Percentiles rank a stretch among this genome's conserved stretches.
These are phyloP conservation scores for Purshia tridentata DNA, from an alignment of 306 rosid species.

Conservation along the genomic window DNA sequence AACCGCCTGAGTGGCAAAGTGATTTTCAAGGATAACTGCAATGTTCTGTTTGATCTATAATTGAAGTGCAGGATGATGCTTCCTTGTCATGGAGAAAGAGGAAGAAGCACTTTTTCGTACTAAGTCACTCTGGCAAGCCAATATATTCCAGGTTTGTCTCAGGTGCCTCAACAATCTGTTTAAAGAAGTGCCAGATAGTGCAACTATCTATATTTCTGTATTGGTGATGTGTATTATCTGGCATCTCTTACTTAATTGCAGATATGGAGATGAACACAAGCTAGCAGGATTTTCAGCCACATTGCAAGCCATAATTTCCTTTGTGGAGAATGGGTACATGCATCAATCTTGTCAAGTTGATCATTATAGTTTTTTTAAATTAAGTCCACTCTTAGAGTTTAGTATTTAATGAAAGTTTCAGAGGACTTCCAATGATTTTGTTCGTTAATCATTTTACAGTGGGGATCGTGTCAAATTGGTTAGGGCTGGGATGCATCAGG, in stretches of 20 bases:
- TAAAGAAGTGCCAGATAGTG: constrained; percentile 18
- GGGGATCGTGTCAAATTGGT: constrained; percentile 78
- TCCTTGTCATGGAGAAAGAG: constrained; percentile 93
- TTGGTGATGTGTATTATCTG: constrained; percentile 24
- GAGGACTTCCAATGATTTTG: constrained; percentile 22
- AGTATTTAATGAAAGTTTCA: constrained; percentile 14
- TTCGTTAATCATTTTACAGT: constrained; percentile 41
- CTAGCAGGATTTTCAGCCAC: constrained; percentile 98
- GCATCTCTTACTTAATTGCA: constrained; percentile 31
- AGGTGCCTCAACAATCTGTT: constrained; percentile 11
- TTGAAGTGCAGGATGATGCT: constrained; percentile 91
- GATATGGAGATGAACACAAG: constrained; percentile 94
- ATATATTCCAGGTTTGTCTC: constrained; percentile 81
- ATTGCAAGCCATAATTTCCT: constrained; percentile 94
- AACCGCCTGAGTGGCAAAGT: constrained; percentile 2
- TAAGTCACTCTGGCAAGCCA: constrained; percentile 94
- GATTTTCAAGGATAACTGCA: constrained; percentile 23
- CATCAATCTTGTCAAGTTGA: constrained; percentile 28
- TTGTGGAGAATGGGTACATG: constrained; percentile 82
- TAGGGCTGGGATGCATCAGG: constrained; percentile 96
- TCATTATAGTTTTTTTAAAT: not conserved
- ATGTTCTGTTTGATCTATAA: constrained; percentile 46
- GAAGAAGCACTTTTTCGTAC: constrained; percentile 84
- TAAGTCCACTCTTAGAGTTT: not conserved
- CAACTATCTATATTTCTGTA: constrained; percentile 14